Evolutionary conservation across 108 stramenopile genomes (phyloP).

Genomic region (Chaetoceros tenuissimus): DNA sequence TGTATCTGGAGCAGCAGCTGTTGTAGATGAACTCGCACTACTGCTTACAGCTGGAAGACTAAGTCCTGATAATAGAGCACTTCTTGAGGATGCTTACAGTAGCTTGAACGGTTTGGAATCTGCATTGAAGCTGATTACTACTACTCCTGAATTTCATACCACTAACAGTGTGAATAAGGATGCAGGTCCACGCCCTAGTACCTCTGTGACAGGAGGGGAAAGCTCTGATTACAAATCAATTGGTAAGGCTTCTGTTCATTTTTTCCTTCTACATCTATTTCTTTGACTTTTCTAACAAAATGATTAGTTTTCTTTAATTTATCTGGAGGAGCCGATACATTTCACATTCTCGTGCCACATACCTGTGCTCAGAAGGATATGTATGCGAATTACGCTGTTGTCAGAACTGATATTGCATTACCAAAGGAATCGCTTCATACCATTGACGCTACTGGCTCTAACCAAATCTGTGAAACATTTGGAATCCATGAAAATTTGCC

Average conservation of each 20-base stretch:
- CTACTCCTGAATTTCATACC: constrained; percentile 30
- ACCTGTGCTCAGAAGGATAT: too few species aligned
- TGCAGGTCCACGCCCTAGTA: too few species aligned
- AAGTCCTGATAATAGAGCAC: constrained; percentile 19
- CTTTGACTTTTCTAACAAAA: too few species aligned
- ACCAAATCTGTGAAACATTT: constrained; percentile 28
- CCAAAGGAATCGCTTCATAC: constrained; percentile 19
- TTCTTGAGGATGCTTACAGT: constrained; percentile 23
- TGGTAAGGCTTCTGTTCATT: constrained; percentile 34
- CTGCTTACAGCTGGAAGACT: constrained; percentile 51
- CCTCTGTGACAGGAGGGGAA: too few species aligned
- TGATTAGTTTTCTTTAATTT: constrained; percentile 17
- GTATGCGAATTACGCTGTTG: too few species aligned
- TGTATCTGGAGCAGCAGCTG: constrained; percentile 8
- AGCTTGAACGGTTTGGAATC: not conserved
- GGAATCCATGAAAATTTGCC: constrained; percentile 30
- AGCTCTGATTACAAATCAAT: too few species aligned
- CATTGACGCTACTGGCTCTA: constrained; percentile 24
- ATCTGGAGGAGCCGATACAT: constrained; percentile 25
- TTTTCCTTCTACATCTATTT: too few species aligned
- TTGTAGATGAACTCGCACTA: constrained; percentile 42
- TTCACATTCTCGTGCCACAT: constrained; percentile 29
- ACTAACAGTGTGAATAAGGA: constrained; percentile 14
- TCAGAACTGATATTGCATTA: too few species aligned
- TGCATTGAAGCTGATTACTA: constrained; percentile 17